Base-by-base conservation (phyloP, 2,329 filamentous ascomycete genomes). In the Exophiala sp. region DNA sequence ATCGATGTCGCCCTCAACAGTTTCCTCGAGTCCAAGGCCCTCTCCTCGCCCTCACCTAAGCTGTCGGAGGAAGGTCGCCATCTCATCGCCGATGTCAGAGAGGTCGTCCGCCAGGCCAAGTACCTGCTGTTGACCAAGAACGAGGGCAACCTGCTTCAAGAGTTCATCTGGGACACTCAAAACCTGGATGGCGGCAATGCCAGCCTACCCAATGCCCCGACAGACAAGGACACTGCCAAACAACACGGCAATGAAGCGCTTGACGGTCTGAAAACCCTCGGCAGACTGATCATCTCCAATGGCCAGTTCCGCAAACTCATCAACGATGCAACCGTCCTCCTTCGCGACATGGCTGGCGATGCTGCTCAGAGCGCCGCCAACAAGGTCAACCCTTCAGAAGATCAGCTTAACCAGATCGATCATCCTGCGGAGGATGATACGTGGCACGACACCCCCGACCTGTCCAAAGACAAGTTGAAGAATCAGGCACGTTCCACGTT, bases 1-100 rank as follows among this genome's bases (percentile, higher is more conserved):
- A 94, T 96, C 67, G 93, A 97, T 73, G 78, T 96, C 42, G 90
- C 93, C 22, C 72, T 98, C 66, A 97, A 94, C 77, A 93, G 86
- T 66, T 85, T 88, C 61, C 76, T 96, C 43, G 75, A 76, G 27
- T 90, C 85, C 59, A 82, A 79, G 65, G 74, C 81, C 7, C 73
- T 97, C 21, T 70, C 80, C 2, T 80, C 72, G 19, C 89, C 90
- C 4, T 85, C 87, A 1, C 73, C 78, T 53, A 84, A 85, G 65
- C 82, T 98, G 4, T 97, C 91, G 0, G 58, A 76, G 1, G 93
- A 98, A 60, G 93, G 93, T 51, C 83, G 83, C 65, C 69, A 72
- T n/a, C 79, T 98, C 2, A 80, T 96, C 2, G 72, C 74, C 35
- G 91, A 97, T 60, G 71, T 93, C 49, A 82, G 81, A 53, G 76